These are phyloP conservation scores for Alternaria gansuensis DNA, from an alignment of 2,329 filamentous ascomycete genomes.

Conservation along the genomic window DNA sequence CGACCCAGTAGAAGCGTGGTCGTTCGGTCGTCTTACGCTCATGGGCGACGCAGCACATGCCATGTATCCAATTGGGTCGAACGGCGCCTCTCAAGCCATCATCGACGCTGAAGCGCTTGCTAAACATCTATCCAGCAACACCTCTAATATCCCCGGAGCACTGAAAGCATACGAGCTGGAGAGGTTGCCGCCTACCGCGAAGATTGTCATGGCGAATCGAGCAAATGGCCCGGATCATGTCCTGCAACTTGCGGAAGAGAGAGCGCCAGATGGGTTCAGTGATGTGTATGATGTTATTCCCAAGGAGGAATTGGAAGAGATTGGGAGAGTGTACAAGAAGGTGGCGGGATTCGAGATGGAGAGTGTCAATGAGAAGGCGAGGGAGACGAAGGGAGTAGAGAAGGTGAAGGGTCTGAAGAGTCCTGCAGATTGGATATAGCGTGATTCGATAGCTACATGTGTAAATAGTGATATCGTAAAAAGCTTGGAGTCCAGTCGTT, in stretches of 20 bases:
- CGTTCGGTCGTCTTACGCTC: conserved; percentile 46
- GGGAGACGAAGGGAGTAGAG: conserved; percentile 44
- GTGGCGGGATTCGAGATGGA: conserved; percentile 60
- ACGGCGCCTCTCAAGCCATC: conserved; percentile 58
- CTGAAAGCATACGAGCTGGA: conserved; percentile 53
- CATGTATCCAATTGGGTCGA: conserved; percentile 58
- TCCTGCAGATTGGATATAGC: conserved; percentile 35
- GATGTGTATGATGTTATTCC: conserved; percentile 56
- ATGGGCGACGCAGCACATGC: conserved; percentile 55
- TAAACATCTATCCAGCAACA: conserved; percentile 41
- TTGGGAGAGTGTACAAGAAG: conserved; percentile 51
- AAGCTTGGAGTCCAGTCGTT: neutral
- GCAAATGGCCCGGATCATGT: conserved; percentile 60
- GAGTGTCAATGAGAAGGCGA: conserved; percentile 55
- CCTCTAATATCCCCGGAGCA: conserved; percentile 43
- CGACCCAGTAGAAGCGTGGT: conserved; percentile 55
- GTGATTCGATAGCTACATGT: neutral
- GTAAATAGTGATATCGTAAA: too few relatives aligned
- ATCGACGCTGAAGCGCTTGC: conserved; percentile 56
- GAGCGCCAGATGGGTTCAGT: conserved; percentile 53
- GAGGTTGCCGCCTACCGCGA: conserved; percentile 55
- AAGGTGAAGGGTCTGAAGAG: conserved; percentile 29
- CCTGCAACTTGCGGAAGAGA: conserved; percentile 57
- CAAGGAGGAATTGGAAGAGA: conserved; percentile 53
- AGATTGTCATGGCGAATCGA: conserved; percentile 59